Conservation (phyloP, 1,139 yeast genomes). For the Protomyces gravidus region DNA sequence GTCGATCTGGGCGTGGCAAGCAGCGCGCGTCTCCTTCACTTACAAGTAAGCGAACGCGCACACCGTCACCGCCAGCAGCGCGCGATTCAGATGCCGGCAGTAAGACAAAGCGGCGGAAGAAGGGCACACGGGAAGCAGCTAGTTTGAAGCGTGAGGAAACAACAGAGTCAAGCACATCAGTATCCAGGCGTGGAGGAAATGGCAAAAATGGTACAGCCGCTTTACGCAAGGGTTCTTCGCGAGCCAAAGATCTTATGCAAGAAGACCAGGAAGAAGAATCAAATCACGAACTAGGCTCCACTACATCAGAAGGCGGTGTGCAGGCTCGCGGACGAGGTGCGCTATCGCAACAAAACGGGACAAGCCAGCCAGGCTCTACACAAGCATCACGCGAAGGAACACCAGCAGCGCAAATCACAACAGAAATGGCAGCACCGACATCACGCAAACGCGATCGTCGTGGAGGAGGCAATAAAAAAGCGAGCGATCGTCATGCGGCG, state of each 20-base stretch:
- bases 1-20: constrained; percentile 16
- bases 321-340: neutral
- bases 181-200: neutral
- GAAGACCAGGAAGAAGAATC: neutral
- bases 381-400: neutral
- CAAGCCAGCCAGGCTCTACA: neutral
- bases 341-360: neutral
- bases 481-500: neutral
- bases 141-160: constrained; percentile 11
- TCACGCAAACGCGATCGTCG: neutral
- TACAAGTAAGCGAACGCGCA: constrained; percentile 13
- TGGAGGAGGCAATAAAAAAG: neutral
- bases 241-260: neutral
- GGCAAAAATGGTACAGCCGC: neutral
- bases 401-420: neutral
- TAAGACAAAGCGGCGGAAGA: constrained; percentile 15
- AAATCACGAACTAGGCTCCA: neutral
- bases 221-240: neutral
- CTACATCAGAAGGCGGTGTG: neutral
- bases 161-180: neutral
- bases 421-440: neutral
- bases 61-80: constrained; percentile 16
- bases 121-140: neutral
- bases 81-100: constrained; percentile 1
- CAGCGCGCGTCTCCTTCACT: constrained; percentile 14